Evolutionary conservation across 495 filamentous ascomycete genomes (phyloP).

Genomic region (Lophiostoma macrostomum): DNA sequence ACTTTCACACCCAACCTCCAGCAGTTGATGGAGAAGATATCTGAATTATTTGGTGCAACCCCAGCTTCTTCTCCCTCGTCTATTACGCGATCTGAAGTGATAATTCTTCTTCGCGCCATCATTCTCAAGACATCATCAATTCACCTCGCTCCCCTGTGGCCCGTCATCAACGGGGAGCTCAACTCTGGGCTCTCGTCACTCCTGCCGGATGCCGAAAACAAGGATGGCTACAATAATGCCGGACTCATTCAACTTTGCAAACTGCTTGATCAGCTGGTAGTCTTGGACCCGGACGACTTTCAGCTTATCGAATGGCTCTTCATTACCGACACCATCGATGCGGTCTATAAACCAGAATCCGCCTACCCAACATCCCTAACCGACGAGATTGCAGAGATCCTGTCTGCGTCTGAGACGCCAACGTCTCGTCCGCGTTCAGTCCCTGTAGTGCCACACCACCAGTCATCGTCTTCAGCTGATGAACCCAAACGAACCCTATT

Average conservation of each 20-base stretch:
- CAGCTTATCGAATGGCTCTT: slow-evolving; percentile 96
- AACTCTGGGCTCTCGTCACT: slow-evolving; percentile 77
- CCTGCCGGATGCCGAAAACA: slow-evolving; percentile 59
- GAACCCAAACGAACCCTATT: slow-evolving; percentile 21
- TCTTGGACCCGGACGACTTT: slow-evolving; percentile 90
- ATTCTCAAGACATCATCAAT: slow-evolving; percentile 70
- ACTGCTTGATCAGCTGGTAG: slow-evolving; percentile 78
- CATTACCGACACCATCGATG: slow-evolving; percentile 93
- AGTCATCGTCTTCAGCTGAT: too few species aligned
- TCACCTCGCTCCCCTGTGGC: slow-evolving; percentile 83
- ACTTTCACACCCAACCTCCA: slow-evolving; percentile 74
- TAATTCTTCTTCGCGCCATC: slow-evolving; percentile 81
- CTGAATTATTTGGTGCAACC: slow-evolving; percentile 83
- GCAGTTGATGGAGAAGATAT: slow-evolving; percentile 73
- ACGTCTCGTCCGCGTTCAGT: slow-evolving; percentile 13
- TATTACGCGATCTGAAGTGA: slow-evolving; percentile 80
- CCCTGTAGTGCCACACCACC: too few species aligned
- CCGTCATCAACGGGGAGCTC: slow-evolving; percentile 80
- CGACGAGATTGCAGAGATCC: slow-evolving; percentile 79
- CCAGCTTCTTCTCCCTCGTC: slow-evolving; percentile 88
- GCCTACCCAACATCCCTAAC: slow-evolving; percentile 68
- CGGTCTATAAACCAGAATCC: slow-evolving; percentile 81
- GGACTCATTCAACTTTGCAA: slow-evolving; percentile 87
- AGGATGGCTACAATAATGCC: slow-evolving; percentile 71
- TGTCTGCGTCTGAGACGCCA: slow-evolving; percentile 51